These are phyloP conservation scores for Cantharellus anzutake DNA, from an alignment of 768 basidiomycete genomes.

Conservation along the genomic window DNA sequence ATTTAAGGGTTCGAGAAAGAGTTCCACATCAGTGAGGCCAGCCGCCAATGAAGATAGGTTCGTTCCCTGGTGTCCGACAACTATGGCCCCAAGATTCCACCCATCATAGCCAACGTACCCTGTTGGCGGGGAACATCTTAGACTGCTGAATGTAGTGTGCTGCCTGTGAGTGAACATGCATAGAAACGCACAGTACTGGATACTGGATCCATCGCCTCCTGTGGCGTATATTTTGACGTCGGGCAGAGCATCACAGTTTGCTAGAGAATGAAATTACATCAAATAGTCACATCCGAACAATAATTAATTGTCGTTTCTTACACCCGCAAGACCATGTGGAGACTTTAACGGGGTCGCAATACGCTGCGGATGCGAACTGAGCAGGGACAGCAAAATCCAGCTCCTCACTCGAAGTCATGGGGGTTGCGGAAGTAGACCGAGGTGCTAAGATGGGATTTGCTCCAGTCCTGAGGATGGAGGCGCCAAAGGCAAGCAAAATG, in stretches of 20 bases:
- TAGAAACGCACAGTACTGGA: background rate
- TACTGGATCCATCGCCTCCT: background rate
- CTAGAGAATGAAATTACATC: background rate
- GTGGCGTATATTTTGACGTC: background rate
- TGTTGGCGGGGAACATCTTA: background rate
- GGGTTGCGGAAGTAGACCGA: no score
- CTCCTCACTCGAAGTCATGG: background rate
- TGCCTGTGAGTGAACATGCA: background rate
- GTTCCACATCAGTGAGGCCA: slow-evolving; percentile 30
- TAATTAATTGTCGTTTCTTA: background rate
- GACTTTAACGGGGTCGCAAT: background rate
- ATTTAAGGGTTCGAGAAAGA: slow-evolving; percentile 23
- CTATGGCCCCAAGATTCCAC: background rate
- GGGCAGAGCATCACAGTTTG: background rate
- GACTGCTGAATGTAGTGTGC: background rate
- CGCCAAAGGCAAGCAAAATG: no score
- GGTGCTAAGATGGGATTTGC: no score
- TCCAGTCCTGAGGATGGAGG: no score
- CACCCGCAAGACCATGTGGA: background rate
- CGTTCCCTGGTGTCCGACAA: background rate
- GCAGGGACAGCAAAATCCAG: background rate
- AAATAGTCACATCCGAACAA: background rate
- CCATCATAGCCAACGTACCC: slow-evolving; percentile 2
- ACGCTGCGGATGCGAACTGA: background rate
- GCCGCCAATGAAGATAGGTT: slow-evolving; percentile 9